Base-by-base conservation (phyloP, 805 yeast species). In the Nakazawaea anatomiae region DNA sequence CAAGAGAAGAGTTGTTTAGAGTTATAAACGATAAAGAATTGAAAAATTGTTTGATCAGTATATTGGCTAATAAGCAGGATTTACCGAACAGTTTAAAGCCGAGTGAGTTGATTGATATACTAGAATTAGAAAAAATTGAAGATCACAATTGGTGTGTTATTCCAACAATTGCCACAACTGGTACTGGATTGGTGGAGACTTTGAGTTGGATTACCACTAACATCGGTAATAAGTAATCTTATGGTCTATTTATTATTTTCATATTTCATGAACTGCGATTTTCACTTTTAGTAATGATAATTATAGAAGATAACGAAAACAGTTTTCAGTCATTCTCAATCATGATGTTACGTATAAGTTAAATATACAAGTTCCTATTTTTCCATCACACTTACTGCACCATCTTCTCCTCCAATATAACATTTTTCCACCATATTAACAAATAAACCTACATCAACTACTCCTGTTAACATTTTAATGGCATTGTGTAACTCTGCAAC, bases 371-470 rank as follows among this genome's bases (percentile, higher is more conserved):
- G 3, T 18, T 18, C 25, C 35, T 32, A 39, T 31, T 40, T 40
- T 9, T 31, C 55, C 39, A 35, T 8, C 14, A 69, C 61, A 52
- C 65, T 67, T 48, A 73, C 83, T 46, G 75, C 60, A 6, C 99
- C 99, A 62, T 81, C 82, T 42, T 81, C 75, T 64, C 89, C 89
- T 44, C 99, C 99, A 64, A 94, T 88, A 69, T 91, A 94, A 6
- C 92, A 94, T 64, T 79, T 87, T 46, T 72, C 71, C 30, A 96
- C 92, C 80, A 82, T 75, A 48, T 75, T 74, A 44, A 82, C 79
- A 70, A 94, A 94, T 54, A 94, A 72, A 1, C 99, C 99, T 8
- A 96, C 91, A 68, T 94, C 99, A 12, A 94, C 97, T 31, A 94
- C 97, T 44, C 99, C 99, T 28, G 89, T 87, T 60, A 92, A 70